These are phyloP conservation scores for Wickerhamomyces ciferrii DNA, from an alignment of 805 yeast species.

Conservation along the genomic window DNA sequence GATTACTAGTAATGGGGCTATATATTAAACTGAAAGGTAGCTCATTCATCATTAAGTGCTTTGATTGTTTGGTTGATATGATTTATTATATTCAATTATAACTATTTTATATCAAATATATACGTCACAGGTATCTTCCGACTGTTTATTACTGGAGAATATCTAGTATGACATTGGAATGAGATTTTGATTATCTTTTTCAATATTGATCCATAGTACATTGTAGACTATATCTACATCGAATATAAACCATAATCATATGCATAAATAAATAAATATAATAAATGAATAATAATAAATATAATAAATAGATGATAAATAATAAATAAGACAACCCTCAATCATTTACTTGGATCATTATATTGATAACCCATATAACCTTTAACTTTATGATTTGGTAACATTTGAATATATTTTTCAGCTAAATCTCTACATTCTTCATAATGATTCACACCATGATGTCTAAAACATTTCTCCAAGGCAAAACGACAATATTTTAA, in stretches of 20 bases:
- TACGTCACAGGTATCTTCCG: too few relatives aligned
- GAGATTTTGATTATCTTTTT: too few relatives aligned
- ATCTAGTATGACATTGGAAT: too few relatives aligned
- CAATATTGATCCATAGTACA: too few relatives aligned
- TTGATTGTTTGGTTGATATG: too few relatives aligned
- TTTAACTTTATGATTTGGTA: constrained; percentile 60
- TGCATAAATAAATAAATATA: background rate
- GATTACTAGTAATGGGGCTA: too few relatives aligned
- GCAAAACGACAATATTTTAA: constrained; percentile 69
- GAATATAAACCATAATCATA: too few relatives aligned
- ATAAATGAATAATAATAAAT: background rate
- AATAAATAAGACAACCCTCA: background rate
- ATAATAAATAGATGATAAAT: background rate
- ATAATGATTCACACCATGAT: constrained; percentile 59
- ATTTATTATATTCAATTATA: too few relatives aligned
- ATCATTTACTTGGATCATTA: constrained; percentile 75
- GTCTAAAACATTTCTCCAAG: constrained; percentile 61
- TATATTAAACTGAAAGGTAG: too few relatives aligned
- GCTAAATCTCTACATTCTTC: constrained; percentile 81
- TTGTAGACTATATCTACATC: background rate
- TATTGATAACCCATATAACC: constrained; percentile 86
- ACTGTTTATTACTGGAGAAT: too few relatives aligned
- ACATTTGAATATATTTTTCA: constrained; percentile 69
- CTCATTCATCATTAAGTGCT: too few relatives aligned
- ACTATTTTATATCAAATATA: too few relatives aligned